Base-by-base conservation (phyloP, 192 early-diverging fungal genomes). In the Phlyctochytrium arcticum region DNA sequence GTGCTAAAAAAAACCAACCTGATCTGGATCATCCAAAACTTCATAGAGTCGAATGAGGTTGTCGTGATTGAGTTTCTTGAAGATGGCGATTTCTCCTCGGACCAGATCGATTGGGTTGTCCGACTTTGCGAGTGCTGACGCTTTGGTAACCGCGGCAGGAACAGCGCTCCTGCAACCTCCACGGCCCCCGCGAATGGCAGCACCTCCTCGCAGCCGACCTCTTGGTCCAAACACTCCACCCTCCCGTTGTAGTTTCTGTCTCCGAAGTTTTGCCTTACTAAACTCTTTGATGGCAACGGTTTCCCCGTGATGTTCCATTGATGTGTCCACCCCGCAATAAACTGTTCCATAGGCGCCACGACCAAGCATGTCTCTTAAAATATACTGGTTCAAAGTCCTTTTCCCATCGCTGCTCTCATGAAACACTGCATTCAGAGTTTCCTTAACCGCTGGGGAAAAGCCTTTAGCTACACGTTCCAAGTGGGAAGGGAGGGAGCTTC, bases 211-310 rank as follows among this genome's bases (percentile, higher is more conserved):
- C 15, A 73, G 72, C 10, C 64, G 53, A 6, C 77, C 81, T n/a
- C 68, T 26, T n/a, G 50, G 33, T 19, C 71, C 75, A 29, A 56
- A 50, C 48, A 81, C 68, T 15, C 78, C 61, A 32, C 84, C 78
- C 0, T 83, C 75, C 74, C 83, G 81, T 55, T 82, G 80, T 46
- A 83, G 81, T 49, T 88, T 87, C 33, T 56, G 67, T 30, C 68
- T 59, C 26, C 90, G 83, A 44, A 98, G 73, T 46, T 89, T 85
- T 17, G 89, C 79, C 67, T 96, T 96, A 75, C 84, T 85, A 57
- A 94, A 95, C 75, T 94, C 96, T 76, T 98, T 98, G 53, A 96
- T 87, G 17, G 96, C 96, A 76, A 92, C 91, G 5, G 35, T 24
- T 56, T 65, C 63, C 4, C 34, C 34, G 66, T 79, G 48, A 4